phyloP scores from a whole-genome alignment of 2,329 filamentous ascomycete species.

The Sporothrix schenckii region DNA sequence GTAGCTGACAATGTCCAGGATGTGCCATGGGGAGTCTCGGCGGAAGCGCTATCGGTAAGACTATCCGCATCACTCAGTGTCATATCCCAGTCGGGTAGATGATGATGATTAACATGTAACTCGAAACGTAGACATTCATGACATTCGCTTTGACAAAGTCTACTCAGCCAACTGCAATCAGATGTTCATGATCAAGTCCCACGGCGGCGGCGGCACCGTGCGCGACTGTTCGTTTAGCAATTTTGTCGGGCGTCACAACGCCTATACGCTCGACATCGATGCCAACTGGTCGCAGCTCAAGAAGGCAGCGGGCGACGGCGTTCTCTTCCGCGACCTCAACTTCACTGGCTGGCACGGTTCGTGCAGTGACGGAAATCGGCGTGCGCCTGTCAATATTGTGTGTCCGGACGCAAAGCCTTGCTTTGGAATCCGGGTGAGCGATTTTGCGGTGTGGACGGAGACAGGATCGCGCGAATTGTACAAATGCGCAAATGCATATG shows the following conservation, averaged over 20 bases:
- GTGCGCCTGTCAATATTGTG: constrained; percentile 56
- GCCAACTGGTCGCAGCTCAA: constrained; percentile 50
- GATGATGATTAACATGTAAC: not conserved
- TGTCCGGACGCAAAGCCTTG: constrained; percentile 36
- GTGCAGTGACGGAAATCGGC: constrained; percentile 51
- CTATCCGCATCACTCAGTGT: not conserved
- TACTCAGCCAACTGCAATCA: constrained; percentile 64
- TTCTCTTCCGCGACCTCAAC: constrained; percentile 56
- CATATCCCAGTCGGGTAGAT: not conserved
- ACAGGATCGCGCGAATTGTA: constrained; percentile 32
- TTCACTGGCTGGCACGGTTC: constrained; percentile 61
- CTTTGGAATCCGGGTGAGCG: constrained; percentile 33
- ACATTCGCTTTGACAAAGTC: constrained; percentile 59
- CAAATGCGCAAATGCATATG: constrained; percentile 37
- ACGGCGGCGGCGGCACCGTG: constrained; percentile 59
- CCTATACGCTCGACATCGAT: constrained; percentile 61
- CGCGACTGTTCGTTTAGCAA: constrained; percentile 57
- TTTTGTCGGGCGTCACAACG: constrained; percentile 63
- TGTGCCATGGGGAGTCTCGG: constrained; percentile 60
- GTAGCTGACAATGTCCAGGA: constrained; percentile 40
- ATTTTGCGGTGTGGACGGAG: constrained; percentile 39
- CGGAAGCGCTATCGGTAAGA: constrained; percentile 44
- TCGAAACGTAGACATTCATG: constrained; percentile 46
- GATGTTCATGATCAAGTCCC: constrained; percentile 66
- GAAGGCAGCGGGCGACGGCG: constrained; percentile 50